phyloP scores from a whole-genome alignment of 2,329 filamentous ascomycete genomes.

The Fusarium caatingaense region DNA sequence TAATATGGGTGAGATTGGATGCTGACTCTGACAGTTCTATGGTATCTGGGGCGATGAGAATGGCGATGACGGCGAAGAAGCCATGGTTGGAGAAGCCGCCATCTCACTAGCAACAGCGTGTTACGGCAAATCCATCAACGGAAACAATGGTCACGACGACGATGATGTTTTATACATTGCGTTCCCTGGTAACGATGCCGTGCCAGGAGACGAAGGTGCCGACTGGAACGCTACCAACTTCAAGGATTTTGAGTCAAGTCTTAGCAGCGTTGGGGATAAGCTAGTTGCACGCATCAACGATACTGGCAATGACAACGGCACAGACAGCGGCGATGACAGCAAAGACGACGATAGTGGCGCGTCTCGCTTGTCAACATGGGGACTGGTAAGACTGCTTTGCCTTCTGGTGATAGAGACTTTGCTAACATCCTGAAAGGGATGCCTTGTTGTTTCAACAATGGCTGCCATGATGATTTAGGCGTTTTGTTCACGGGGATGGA shows the following conservation, averaged over 20 bases:
- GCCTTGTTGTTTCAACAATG: slow-evolving; percentile 37
- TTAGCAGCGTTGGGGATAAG: slow-evolving; percentile 61
- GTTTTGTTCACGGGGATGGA: slow-evolving; percentile 11
- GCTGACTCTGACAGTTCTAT: slow-evolving; percentile 57
- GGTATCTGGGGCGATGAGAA: slow-evolving; percentile 73
- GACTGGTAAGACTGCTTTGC: background rate
- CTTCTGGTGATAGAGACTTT: background rate
- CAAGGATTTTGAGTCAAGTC: slow-evolving; percentile 64
- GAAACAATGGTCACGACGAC: slow-evolving; percentile 65
- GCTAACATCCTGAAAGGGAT: slow-evolving; percentile 37
- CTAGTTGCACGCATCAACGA: slow-evolving; percentile 56
- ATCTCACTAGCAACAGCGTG: slow-evolving; percentile 69
- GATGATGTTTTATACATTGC: slow-evolving; percentile 72
- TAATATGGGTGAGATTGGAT: background rate
- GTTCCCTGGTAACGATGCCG: slow-evolving; percentile 66
- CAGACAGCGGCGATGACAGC: background rate
- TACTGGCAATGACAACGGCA: background rate
- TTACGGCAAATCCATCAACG: slow-evolving; percentile 64
- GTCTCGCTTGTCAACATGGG: slow-evolving; percentile 11
- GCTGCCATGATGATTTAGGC: slow-evolving; percentile 41
- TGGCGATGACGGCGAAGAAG: slow-evolving; percentile 60
- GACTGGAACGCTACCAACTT: slow-evolving; percentile 64
- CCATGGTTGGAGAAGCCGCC: slow-evolving; percentile 67
- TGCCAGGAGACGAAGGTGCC: slow-evolving; percentile 64
- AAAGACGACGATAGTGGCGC: slow-evolving; percentile 9